Base-by-base conservation (phyloP, 129 eudicot species). In the Arctium minus region DNA sequence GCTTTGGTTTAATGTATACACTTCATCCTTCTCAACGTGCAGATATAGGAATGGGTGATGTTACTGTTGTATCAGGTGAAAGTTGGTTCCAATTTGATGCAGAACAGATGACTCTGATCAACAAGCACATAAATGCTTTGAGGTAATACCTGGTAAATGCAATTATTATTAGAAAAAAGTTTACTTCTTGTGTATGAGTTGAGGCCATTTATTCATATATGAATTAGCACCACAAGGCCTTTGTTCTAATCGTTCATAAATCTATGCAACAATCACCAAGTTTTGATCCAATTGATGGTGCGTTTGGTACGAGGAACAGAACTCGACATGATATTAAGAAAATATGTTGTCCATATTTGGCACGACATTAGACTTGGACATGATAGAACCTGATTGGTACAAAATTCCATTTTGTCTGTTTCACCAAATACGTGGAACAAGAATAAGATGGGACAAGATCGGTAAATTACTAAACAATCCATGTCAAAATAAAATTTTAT, bases 31-130 rank as follows among this genome's bases (percentile, higher is more conserved):
- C 15, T 33, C 18, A 6, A 39, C 72, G 30, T 79, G 31, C 84
- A 90, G 91, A 90, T 75, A 65, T 86, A 38, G 89, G 87, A 62
- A 38, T 18, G 64, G 75, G 84, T 22, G 85, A 88, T 70, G 73
- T 62, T 70, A 56, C 65, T 15, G 70, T 36, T 81, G 72, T 32
- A 33, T 44, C 32, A 17, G 76, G 78, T 60, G 94, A 88, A 38
- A 90, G 82, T 81, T 90, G 94, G 94, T 82, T 70, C 79, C 65
- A 89, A 38, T 82, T 73, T 36, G 85, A 88, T 40, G 77, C 11
- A 72, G 94, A 86, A 79, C 86, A 85, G 78, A 80, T 31, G 56
- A 71, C 84, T 82, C 53, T 42, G 39, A 44, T 90, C 17, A 84
- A 88, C 56, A 82, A 76, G 46, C 86, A 81, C 40, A 86, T 86